A percentile compares a stretch with the other conserved stretches of the same genome.
Evolutionary conservation across 768 basidiomycete genomes (phyloP).

Genomic region (Collybiopsis confluens): DNA sequence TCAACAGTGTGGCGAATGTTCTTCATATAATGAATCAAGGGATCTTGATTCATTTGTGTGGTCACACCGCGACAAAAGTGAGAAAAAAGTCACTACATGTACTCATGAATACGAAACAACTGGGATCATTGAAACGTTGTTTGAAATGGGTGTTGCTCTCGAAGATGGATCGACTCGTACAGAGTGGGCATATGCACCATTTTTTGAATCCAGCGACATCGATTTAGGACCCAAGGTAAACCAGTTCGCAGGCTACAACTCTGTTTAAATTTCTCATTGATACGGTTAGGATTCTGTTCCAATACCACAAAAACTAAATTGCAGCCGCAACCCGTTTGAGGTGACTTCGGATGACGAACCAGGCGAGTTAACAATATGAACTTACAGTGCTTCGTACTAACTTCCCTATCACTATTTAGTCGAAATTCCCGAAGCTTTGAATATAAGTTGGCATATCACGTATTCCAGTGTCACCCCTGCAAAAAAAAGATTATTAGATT

Average conservation of each 20-base stretch:
- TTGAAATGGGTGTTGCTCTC: neutral
- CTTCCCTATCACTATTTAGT: neutral
- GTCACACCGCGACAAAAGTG: too few relatives aligned
- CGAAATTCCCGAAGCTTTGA: neutral
- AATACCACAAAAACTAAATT: neutral
- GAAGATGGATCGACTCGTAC: neutral
- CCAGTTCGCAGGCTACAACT: too few relatives aligned
- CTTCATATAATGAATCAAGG: too few relatives aligned
- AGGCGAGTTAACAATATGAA: too few relatives aligned
- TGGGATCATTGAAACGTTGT: neutral
- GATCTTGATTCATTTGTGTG: too few relatives aligned
- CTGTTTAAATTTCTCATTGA: neutral
- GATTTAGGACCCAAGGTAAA: conserved; percentile 3
- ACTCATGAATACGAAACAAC: neutral
- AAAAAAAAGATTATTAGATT: neutral
- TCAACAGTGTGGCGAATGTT: neutral
- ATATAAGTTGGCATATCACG: conserved; percentile 4
- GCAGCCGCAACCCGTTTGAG: neutral
- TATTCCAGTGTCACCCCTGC: neutral
- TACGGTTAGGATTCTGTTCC: neutral
- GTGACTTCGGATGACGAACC: too few relatives aligned
- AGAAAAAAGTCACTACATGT: neutral
- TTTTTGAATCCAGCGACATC: neutral
- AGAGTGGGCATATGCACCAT: conserved; percentile 11
- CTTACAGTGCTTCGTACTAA: too few relatives aligned